Base-by-base conservation (phyloP, 225 moss, liverwort and hornwort species). In the Antitrichia curtipendula region DNA sequence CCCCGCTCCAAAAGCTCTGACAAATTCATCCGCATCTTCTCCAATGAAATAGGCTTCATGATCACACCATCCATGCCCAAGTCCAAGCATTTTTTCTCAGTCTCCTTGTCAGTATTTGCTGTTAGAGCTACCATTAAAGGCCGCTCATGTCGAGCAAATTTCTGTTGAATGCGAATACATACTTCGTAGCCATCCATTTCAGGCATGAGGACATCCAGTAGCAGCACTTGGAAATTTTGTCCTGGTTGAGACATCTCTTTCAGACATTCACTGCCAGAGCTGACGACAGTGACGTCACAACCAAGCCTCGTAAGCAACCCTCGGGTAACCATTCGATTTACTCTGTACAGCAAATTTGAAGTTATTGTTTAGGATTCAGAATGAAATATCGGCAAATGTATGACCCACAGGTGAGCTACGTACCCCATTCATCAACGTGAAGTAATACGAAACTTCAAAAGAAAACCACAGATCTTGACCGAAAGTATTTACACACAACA, bases 131-230 rank as follows among this genome's bases (percentile, higher is more conserved):
- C 94, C 91, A 95, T 87, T 79, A 93, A 87, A 57, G 95, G 95
- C 40, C 95, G 89, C 84, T 95, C 95, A 86, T 94, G 93, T 69
- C 94, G 91, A 73, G 93, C 95, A 87, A 95, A 93, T 83, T 93
- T 93, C 82, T 95, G 86, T 87, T 95, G 95, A 45, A 95, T 95
- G 85, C 95, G 95, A 60, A 91, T 84, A 59, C 94, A 94, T 34
- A 95, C 95, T 90, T 95, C 95, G 52, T 95, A 95, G 77, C 95
- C 95, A 75, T 95, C 95, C 95, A 95, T 95, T 79, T 94, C 95
- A 73, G 95, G 95, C 95, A 95, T 95, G 81, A 89, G 91, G 29
- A 95, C 94, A 90, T 95, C 95, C 56, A 95, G 88, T 80, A 95
- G 83, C 61, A 95, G 87, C 77, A 95, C 90, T 84, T 92, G 89